Base-by-base conservation (phyloP, 106 monocot species). In the Platanthera zijinensis region DNA sequence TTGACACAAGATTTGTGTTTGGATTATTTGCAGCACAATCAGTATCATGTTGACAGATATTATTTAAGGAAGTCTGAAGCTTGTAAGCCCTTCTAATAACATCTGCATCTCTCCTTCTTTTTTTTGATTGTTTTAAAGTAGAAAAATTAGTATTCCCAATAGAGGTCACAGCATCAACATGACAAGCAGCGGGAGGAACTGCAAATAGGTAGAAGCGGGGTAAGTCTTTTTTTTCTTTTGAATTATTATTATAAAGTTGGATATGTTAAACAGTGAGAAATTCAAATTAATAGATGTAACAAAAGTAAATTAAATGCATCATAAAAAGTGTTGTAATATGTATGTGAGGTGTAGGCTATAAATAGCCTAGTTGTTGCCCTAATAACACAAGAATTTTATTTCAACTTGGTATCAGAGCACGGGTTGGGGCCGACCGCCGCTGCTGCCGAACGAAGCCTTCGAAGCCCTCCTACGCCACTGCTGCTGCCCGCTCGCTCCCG, bases 1-100 rank as follows among this genome's bases (percentile, higher is more conserved):
- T 90, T 72, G 89, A 86, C 47, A 90, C 89, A 76, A 73, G 75
- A 74, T 84, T 90, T 81, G 73, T 71, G 51, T 84, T 80, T 30
- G 81, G 72, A 50, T 83, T 66, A 45, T 61, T 76, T 48, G 56
- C 52, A 61, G 79, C 50, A 19, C 46, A 76, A 73, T 80, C 72
- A 73, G 18, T 28, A 30, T 86, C 76, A 52, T 80, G 80, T 48
- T 53, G 75, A 32, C 13, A 51, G 63, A 80, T 57, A 80, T 77
- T 80, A 74, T 82, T 86, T 66, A 89, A 75, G 53, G 89, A 84
- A 72, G 84, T 89, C 76, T 82, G 89, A 74, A 86, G 89, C 68
- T 82, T 89, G 76, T 86, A 70, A 39, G 76, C 79, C 77, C 57
- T 82, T 57, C 69, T 48, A 30, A 72, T 70, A 59, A 78, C 84